Conservation (phyloP, 352 stramenopile species). For the Thraustotheca clavata region DNA sequence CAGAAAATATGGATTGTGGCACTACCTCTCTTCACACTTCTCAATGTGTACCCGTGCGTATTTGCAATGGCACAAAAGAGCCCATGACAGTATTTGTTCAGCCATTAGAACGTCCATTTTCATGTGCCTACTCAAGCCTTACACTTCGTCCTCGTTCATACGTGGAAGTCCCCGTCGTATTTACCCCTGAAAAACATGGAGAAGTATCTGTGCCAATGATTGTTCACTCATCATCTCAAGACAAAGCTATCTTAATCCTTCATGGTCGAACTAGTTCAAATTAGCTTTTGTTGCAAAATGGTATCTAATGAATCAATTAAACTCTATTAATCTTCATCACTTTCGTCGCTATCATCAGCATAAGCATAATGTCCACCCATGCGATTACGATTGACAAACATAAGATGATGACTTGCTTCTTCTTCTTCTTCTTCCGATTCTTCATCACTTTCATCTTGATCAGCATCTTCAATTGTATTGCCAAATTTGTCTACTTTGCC, state of each 20-base stretch:
- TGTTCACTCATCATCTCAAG: conserved; percentile 63
- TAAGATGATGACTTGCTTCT: background rate
- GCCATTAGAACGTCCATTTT: conserved; percentile 65
- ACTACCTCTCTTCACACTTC: conserved; percentile 60
- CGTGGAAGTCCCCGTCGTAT: conserved; percentile 71
- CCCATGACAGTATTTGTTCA: conserved; percentile 82
- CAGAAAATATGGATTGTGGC: conserved; percentile 73
- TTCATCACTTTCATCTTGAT: background rate
- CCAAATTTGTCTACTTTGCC: conserved; percentile 6
- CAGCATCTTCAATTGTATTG: background rate
- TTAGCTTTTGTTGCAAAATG: too few species aligned
- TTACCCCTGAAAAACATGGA: conserved; percentile 61
- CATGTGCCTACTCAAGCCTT: conserved; percentile 58
- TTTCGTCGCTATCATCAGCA: conserved; percentile 10
- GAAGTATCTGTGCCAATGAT: conserved; percentile 78
- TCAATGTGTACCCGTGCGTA: conserved; percentile 72
- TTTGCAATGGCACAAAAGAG: conserved; percentile 74
- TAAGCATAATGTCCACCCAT: conserved; percentile 12
- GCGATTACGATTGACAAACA: conserved; percentile 21
- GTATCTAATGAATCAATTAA: too few species aligned
- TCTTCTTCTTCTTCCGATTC: background rate
- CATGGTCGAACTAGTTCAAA: conserved; percentile 6
- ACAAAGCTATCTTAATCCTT: conserved; percentile 73
- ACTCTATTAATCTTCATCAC: too few species aligned
- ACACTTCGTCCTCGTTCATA: conserved; percentile 79